Evolutionary conservation across 2,329 filamentous ascomycete species (phyloP).

Genomic region (Aspergillus spinulosporus): DNA sequence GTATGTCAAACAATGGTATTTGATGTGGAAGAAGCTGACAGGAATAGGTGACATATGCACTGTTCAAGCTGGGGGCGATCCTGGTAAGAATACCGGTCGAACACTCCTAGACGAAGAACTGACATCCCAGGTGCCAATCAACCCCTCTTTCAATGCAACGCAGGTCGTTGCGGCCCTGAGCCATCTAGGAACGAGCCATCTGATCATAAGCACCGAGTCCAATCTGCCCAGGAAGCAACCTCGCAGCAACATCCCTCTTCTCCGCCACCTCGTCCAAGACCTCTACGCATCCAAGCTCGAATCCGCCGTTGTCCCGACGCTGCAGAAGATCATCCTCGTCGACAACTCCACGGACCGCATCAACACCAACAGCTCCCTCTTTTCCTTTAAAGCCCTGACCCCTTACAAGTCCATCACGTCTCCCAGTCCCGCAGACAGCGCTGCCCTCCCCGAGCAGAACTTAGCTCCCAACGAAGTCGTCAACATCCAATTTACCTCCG

Average conservation of each 20-base stretch:
- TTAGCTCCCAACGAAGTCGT: slow-evolving; percentile 69
- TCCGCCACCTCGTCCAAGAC: slow-evolving; percentile 56
- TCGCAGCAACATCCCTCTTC: slow-evolving; percentile 59
- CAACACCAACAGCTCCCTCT: slow-evolving; percentile 30
- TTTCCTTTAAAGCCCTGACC: slow-evolving; percentile 45
- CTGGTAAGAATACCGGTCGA: slow-evolving; percentile 53
- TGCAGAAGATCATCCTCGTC: slow-evolving; percentile 71
- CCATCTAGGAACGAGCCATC: slow-evolving; percentile 70
- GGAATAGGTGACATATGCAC: slow-evolving; percentile 67
- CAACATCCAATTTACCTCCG: slow-evolving; percentile 96
- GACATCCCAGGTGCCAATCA: slow-evolving; percentile 69
- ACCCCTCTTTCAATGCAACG: slow-evolving; percentile 78
- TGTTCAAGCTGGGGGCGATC: slow-evolving; percentile 92
- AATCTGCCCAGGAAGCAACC: slow-evolving; percentile 70
- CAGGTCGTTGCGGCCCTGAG: slow-evolving; percentile 78
- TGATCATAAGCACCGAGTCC: slow-evolving; percentile 85
- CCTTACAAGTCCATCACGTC: slow-evolving; percentile 50
- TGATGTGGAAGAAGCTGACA: slow-evolving; percentile 15
- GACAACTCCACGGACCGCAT: slow-evolving; percentile 69
- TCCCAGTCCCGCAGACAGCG: slow-evolving; percentile 43
- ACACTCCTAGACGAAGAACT: background rate
- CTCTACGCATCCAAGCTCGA: slow-evolving; percentile 47
- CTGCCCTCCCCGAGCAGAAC: slow-evolving; percentile 47
- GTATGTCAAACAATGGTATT: slow-evolving; percentile 46
- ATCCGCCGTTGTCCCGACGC: slow-evolving; percentile 64